These are phyloP conservation scores for Hypoxylon crocopeplum DNA, from an alignment of 495 filamentous ascomycete species.

Conservation along the genomic window DNA sequence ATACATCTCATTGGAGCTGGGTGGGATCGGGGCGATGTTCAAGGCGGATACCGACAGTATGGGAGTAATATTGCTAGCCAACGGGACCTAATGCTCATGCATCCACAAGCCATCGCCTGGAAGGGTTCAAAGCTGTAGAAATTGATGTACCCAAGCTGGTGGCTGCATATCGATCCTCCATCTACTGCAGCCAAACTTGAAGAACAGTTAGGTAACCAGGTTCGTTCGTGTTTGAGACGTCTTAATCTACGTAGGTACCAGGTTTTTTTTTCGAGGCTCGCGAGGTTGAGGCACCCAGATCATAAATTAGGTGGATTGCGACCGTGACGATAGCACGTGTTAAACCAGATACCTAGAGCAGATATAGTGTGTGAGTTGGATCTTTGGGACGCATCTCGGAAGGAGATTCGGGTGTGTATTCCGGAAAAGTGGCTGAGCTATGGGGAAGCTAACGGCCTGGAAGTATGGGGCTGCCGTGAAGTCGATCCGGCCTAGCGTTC, in stretches of 20 bases:
- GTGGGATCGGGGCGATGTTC: constrained; percentile 3
- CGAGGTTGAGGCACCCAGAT: constrained; percentile 1
- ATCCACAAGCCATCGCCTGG: constrained; percentile 13
- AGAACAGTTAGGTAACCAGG: not conserved
- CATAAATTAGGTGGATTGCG: constrained; percentile 16
- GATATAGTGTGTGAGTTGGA: not conserved
- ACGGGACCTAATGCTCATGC: constrained; percentile 6
- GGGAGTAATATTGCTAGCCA: constrained; percentile 18
- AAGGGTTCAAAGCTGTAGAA: not conserved
- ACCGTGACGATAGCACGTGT: constrained; percentile 25
- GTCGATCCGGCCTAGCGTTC: constrained; percentile 26
- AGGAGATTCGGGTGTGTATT: constrained; percentile 24
- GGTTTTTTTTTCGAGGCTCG: too few species aligned
- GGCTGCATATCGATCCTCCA: not conserved
- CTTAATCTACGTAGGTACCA: too few species aligned
- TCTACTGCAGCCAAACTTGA: not conserved
- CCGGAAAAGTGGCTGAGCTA: not conserved
- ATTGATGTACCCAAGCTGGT: constrained; percentile 14
- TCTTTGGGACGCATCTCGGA: constrained; percentile 15
- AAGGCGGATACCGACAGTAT: constrained; percentile 34
- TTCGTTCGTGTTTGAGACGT: not conserved
- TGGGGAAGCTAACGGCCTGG: too few species aligned
- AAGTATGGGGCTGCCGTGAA: constrained; percentile 9
- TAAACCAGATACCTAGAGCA: not conserved
- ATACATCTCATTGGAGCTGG: constrained; percentile 2